A percentile compares a stretch with the other conserved stretches of the same genome.
These are phyloP conservation scores for Alternaria dauci DNA, from an alignment of 2,329 filamentous ascomycete species.

Conservation along the genomic window DNA sequence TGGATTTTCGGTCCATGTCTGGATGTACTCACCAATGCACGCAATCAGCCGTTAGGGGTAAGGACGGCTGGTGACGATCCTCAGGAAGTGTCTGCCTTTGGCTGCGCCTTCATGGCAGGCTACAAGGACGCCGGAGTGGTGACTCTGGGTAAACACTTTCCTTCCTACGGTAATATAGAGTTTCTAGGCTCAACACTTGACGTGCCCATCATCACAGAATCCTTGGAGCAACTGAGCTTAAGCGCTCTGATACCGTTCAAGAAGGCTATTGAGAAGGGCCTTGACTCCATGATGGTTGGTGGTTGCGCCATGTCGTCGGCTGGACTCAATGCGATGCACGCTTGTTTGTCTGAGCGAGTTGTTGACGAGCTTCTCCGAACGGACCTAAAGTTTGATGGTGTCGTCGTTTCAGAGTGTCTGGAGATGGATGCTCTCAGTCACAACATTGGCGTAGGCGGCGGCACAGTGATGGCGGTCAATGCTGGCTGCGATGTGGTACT, in stretches of 20 bases:
- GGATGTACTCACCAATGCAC: slow-evolving; percentile 91
- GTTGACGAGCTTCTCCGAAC: slow-evolving; percentile 89
- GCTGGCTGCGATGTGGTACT: slow-evolving; percentile 93
- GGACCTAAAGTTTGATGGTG: slow-evolving; percentile 87
- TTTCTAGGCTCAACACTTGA: slow-evolving; percentile 90
- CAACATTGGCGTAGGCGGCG: slow-evolving; percentile 95
- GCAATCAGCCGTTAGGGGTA: slow-evolving; percentile 89
- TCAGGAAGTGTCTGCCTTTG: slow-evolving; percentile 92
- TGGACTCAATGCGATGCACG: slow-evolving; percentile 94
- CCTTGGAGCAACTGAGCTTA: slow-evolving; percentile 88
- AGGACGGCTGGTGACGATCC: slow-evolving; percentile 91
- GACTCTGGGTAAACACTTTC: slow-evolving; percentile 95
- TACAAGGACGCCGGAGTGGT: slow-evolving; percentile 90
- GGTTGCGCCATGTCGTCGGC: slow-evolving; percentile 92
- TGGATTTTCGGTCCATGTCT: slow-evolving; percentile 93
- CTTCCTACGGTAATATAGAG: slow-evolving; percentile 93
- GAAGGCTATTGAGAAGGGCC: slow-evolving; percentile 83
- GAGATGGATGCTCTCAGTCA: slow-evolving; percentile 97
- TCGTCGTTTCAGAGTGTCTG: slow-evolving; percentile 92
- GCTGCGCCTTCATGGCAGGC: slow-evolving; percentile 87
- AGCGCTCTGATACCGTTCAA: slow-evolving; percentile 91
- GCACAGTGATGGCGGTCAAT: slow-evolving; percentile 96
- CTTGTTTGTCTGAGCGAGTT: slow-evolving; percentile 90
- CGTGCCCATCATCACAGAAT: slow-evolving; percentile 95
- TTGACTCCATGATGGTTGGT: slow-evolving; percentile 96